A percentile compares a stretch with the other conserved stretches of the same genome.
Evolutionary conservation across 441 rosid genomes (phyloP).

Genomic region (Cnidoscolus chayamansa): DNA sequence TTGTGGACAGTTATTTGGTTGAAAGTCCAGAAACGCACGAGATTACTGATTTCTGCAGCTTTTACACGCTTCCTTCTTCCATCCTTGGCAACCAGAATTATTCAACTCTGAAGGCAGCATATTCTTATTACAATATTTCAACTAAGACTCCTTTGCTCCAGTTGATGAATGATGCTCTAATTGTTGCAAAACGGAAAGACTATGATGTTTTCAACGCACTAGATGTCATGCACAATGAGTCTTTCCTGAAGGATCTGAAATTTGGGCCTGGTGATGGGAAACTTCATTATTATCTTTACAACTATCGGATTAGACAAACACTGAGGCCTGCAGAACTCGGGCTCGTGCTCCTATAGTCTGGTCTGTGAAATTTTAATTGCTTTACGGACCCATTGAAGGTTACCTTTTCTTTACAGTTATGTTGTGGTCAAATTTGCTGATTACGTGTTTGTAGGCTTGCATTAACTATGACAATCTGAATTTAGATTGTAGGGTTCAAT

Average conservation of each 20-base stretch:
- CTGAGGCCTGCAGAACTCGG: conserved; percentile 75
- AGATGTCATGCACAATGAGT: conserved; percentile 78
- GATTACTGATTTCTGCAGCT: conserved; percentile 86
- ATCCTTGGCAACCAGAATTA: conserved; percentile 76
- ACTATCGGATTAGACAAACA: conserved; percentile 51
- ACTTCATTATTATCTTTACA: conserved; percentile 76
- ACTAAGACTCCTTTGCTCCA: conserved; percentile 76
- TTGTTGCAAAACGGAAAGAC: conserved; percentile 62
- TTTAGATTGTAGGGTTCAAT: background rate
- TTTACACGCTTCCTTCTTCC: conserved; percentile 77
- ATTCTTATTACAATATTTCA: conserved; percentile 74
- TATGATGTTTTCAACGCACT: conserved; percentile 76
- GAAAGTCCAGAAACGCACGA: conserved; percentile 76
- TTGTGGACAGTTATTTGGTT: conserved; percentile 68
- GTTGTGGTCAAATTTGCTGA: background rate
- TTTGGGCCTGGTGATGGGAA: conserved; percentile 86
- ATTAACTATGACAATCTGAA: background rate
- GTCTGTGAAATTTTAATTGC: background rate
- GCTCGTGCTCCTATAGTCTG: conserved; percentile 58
- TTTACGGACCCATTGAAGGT: background rate
- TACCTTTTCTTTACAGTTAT: background rate
- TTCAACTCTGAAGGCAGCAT: conserved; percentile 69
- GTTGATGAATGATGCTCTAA: conserved; percentile 77
- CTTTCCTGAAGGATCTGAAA: conserved; percentile 73
- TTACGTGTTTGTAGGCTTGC: conserved; percentile 9